A percentile compares a stretch with the other conserved stretches of the same genome.
phyloP scores from a whole-genome alignment of 202 grass and related monocot genomes.

The Hordeum pubiflorum region DNA sequence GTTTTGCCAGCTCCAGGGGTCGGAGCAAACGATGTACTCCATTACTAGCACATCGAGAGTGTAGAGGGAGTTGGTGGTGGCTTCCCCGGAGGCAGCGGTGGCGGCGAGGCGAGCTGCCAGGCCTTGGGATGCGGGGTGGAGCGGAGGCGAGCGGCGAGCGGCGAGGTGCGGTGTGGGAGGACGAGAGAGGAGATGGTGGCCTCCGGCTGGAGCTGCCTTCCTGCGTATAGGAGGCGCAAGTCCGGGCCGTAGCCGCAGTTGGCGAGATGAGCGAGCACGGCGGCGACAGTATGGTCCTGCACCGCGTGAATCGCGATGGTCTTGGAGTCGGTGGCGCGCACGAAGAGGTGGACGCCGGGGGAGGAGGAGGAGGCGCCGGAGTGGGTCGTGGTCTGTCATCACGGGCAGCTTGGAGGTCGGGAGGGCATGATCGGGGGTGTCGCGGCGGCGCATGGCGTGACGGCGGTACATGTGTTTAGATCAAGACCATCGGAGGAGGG shows the following conservation, averaged over 20 bases:
- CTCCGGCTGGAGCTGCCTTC: conserved; percentile 56
- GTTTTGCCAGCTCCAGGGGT: background rate
- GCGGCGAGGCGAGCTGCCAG: conserved; percentile 63
- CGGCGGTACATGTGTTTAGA: conserved; percentile 2
- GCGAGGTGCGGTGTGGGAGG: conserved; percentile 45
- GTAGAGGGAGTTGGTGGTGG: background rate
- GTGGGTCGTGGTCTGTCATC: conserved; percentile 10
- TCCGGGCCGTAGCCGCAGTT: conserved; percentile 23
- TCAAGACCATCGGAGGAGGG: no score
- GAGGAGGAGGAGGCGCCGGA: background rate
- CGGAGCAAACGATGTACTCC: conserved; percentile 40
- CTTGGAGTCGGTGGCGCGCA: conserved; percentile 57
- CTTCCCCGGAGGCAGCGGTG: conserved; percentile 10
- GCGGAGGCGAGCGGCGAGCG: conserved; percentile 52
- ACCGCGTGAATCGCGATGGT: conserved; percentile 63
- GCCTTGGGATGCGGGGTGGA: conserved; percentile 56
- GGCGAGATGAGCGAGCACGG: conserved; percentile 26
- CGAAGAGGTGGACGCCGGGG: conserved; percentile 62
- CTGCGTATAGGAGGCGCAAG: conserved; percentile 54
- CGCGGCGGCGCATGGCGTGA: conserved; percentile 64
- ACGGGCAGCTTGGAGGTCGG: conserved; percentile 16
- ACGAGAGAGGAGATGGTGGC: conserved; percentile 40
- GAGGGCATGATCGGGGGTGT: conserved; percentile 6
- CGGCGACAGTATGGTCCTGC: conserved; percentile 43
- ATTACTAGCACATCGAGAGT: conserved; percentile 53